Evolutionary conservation across 306 rosid species (phyloP), one percentile per base, ranked within the genome.

Genomic region (Prunus salicina): DNA sequence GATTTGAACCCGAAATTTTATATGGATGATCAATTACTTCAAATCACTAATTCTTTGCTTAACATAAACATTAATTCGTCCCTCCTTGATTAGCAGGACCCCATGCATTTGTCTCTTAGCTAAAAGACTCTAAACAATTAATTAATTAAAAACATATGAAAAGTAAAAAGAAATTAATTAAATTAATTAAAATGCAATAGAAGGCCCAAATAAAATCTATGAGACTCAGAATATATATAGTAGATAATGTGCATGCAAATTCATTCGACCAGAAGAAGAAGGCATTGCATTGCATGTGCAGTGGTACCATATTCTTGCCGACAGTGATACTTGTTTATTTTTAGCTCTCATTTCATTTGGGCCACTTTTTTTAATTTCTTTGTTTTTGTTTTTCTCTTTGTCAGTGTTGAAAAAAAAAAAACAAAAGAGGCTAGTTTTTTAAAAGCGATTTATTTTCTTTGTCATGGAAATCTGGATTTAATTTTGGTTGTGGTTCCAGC

Each of bases 281-380:
- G n/a, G 25, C 62, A 20, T 3, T 5, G 43, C 43, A 6, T 7
- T 45, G 69, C 78, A 74, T 61, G 77, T 61, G 77, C 77, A 46
- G 47, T 61, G 46, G 60, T 32, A 51, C 69, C 28, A 61, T 25
- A 4, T 25, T 9, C 47, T 52, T 61, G 69, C 77, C 60, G 77
- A 73, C 77, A 73, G 46, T 46, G 20, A 24, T 60, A 45, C 6
- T 45, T 58, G 9, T 60, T 25, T 6, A 57, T 16, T 22, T 43
- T 16, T 6, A 5, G 27, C 15, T 15, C 13, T 0, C 6, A 51
- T 30, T 38, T 71, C 1, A n/a, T 18, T 53, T 63, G 19, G 8
- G 43, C 2, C 43, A 38, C 43, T 38, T 38, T 38, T 52, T 52
- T 8, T 18, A 13, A 2, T 52, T 18, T 52, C 16, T 12, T 49